Conservation (phyloP, 1,284 basidiomycete species). For the Cutaneotrichosporon sp. region DNA sequence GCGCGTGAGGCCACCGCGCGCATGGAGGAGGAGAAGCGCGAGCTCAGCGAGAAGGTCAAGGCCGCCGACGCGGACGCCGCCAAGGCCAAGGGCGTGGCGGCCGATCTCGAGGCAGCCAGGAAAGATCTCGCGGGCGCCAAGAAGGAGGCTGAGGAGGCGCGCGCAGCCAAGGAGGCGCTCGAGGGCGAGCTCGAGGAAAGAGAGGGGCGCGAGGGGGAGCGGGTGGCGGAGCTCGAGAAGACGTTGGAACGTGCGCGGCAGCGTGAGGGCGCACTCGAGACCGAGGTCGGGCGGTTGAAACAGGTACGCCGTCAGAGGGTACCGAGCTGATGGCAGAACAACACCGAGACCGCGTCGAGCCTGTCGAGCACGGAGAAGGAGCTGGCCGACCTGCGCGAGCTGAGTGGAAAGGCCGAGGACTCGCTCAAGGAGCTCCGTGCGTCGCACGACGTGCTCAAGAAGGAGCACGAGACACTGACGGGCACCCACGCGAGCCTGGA, state of each 20-base stretch:
- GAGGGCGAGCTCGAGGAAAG: slow-evolving; percentile 20
- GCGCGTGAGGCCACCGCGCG: slow-evolving; percentile 32
- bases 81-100: slow-evolving; percentile 21
- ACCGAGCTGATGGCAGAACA: slow-evolving; percentile 22
- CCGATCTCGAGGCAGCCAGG: slow-evolving; percentile 19
- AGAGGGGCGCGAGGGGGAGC: slow-evolving; percentile 21
- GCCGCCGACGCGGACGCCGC: slow-evolving; percentile 17
- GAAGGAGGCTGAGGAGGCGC: slow-evolving; percentile 10
- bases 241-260: slow-evolving; percentile 45
- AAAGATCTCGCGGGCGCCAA: slow-evolving; percentile 14
- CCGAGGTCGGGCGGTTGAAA: slow-evolving; percentile 47
- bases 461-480: slow-evolving; percentile 22
- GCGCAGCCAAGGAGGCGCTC: slow-evolving; percentile 8
- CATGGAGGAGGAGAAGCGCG: slow-evolving; percentile 42
- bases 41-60: slow-evolving; percentile 25
- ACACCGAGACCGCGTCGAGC: slow-evolving; percentile 29
- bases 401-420: slow-evolving; percentile 5
- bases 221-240: slow-evolving; percentile 40
- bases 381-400: slow-evolving; percentile 11
- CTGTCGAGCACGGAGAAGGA: slow-evolving; percentile 10
- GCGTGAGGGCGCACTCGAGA: slow-evolving; percentile 49
- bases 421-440: slow-evolving; percentile 26
- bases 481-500: slow-evolving; percentile 24
- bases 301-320: slow-evolving; percentile 39
- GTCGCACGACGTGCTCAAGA: slow-evolving; percentile 22